Conservation (phyloP, 2,329 filamentous ascomycete species). For the Purpureocillium takamizusanense region DNA sequence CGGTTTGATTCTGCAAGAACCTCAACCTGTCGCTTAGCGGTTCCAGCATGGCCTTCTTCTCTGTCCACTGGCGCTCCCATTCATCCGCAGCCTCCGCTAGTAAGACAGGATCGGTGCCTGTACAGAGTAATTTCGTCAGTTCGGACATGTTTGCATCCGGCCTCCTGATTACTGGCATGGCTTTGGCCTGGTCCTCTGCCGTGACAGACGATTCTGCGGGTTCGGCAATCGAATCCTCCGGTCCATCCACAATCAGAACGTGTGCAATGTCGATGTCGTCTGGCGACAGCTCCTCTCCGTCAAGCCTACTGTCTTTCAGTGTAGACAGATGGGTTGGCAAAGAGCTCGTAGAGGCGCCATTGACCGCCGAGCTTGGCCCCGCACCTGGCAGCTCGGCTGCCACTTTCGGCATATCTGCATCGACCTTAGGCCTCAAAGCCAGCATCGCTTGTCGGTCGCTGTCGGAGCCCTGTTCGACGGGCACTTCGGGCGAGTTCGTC, state of each 20-base stretch:
- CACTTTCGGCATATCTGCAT: too few relatives aligned
- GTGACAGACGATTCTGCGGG: neutral
- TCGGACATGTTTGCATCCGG: neutral
- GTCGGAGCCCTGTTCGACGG: neutral
- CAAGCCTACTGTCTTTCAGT: neutral
- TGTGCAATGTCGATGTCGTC: slow-evolving; percentile 43
- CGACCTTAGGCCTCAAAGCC: too few relatives aligned
- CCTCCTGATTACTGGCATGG: too few relatives aligned
- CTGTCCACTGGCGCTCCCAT: slow-evolving; percentile 11
- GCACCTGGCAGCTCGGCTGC: too few relatives aligned
- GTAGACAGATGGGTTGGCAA: neutral
- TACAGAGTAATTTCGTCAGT: neutral
- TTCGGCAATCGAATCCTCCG: slow-evolving; percentile 15
- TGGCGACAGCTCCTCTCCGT: slow-evolving; percentile 21
- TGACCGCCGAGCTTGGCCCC: too few relatives aligned
- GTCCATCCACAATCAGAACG: slow-evolving; percentile 14
- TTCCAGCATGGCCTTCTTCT: slow-evolving; percentile 23
- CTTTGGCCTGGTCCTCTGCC: neutral
- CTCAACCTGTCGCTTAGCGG: slow-evolving; percentile 22
- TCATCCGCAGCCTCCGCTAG: slow-evolving; percentile 2
- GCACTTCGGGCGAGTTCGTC: neutral
- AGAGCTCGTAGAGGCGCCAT: too few relatives aligned
- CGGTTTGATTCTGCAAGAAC: slow-evolving; percentile 19
- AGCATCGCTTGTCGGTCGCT: too few relatives aligned
- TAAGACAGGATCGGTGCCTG: neutral